Conservation (phyloP, 805 yeast species). For the Kluyveromyces nonfermentans region DNA sequence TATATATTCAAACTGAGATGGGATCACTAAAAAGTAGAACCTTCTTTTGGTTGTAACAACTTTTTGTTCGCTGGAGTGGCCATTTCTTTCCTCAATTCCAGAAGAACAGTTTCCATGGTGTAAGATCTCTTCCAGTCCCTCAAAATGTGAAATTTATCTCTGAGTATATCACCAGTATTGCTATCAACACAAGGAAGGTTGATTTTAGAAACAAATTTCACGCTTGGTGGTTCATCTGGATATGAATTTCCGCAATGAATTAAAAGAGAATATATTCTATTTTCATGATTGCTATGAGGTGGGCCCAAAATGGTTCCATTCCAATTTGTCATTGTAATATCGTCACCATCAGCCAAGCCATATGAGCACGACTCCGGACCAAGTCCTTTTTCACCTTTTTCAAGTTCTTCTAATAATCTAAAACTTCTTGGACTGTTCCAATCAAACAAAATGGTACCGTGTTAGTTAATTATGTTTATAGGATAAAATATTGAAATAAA, state of each 20-base stretch:
- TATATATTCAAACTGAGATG: not conserved
- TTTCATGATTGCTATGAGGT: slow-evolving; percentile 84
- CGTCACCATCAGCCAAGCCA: slow-evolving; percentile 85
- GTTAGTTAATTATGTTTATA: not conserved
- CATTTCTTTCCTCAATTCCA: slow-evolving; percentile 88
- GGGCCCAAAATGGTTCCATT: slow-evolving; percentile 98
- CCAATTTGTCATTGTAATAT: slow-evolving; percentile 91
- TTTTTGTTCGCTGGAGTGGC: slow-evolving; percentile 74
- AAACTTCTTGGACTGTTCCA: slow-evolving; percentile 72
- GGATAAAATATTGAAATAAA: not conserved
- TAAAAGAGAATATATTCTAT: slow-evolving; percentile 78
- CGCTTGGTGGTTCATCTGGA: slow-evolving; percentile 84
- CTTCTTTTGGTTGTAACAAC: slow-evolving; percentile 87
- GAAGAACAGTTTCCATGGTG: slow-evolving; percentile 85
- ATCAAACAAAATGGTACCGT: not conserved
- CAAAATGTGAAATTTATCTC: slow-evolving; percentile 53
- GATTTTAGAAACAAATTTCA: slow-evolving; percentile 71
- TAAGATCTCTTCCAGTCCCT: slow-evolving; percentile 82
- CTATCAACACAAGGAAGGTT: slow-evolving; percentile 87
- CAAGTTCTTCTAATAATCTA: slow-evolving; percentile 89
- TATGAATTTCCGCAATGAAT: slow-evolving; percentile 76
- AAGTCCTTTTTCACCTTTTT: slow-evolving; percentile 94
- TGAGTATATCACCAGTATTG: slow-evolving; percentile 45
- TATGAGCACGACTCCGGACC: slow-evolving; percentile 97
- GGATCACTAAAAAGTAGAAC: slow-evolving; percentile 43